Base-by-base conservation (phyloP, 441 rosid genomes). In the Arabidopsis hybrid region DNA sequence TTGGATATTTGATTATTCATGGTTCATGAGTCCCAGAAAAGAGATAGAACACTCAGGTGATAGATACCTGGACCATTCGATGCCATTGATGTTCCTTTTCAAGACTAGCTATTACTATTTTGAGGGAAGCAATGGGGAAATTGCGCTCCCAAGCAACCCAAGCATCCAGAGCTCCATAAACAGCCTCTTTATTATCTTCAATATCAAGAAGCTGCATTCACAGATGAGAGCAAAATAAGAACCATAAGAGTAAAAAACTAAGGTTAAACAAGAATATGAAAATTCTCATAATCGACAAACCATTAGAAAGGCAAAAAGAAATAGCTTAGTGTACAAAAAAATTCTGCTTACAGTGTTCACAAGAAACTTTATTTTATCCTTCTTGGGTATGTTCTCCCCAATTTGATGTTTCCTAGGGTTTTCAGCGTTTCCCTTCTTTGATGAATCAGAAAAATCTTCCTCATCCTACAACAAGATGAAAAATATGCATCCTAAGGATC, bases 141-240 rank as follows among this genome's bases (percentile, higher is more conserved):
- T 78, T 86, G 26, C 81, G 87, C 84, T 95, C 98, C 94, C 96
- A 91, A 53, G 99, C 98, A 77, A 95, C 93, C 97, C 98, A 95
- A 42, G 96, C 93, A 84, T 95, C 97, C 51, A 95, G 92, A 81
- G 95, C 84, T 78, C 98, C 90, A 72, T 95, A 95, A 47, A 95
- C 85, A 60, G 86, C 89, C 78, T 92, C 98, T 85, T 89, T 92
- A 74, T 81, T 79, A 82, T 95, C 92, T 71, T 84, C 84, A n/a
- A 92, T 81, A 75, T 88, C 92, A 64, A 81, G 76, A 76, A 95
- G 93, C 99, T 94, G 85, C 85, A 78, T 76, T 34, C 71, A 60
- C 59, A 63, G 75, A 70, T 47, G 49, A 31, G 18, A 21, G 26
- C 26, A 21, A 21, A 21, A 21, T 29, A 29, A 31, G 0, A 31